Conservation (phyloP, 169 alveolate species). For the Plasmodium cynomolgi region DNA sequence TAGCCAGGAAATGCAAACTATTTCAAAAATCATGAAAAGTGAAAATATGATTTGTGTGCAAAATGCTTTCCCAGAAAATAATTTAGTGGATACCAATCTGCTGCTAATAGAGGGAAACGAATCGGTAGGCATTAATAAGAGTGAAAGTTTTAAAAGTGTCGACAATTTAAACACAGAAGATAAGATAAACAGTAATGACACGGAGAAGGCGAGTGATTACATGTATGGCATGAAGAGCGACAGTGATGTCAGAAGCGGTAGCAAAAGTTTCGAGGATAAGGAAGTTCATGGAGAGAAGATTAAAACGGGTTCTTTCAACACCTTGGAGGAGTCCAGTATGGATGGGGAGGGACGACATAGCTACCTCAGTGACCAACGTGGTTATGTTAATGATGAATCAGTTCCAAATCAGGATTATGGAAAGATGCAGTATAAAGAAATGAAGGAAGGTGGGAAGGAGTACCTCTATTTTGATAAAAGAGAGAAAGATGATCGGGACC, state of each 20-base stretch:
- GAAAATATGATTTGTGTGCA: not conserved
- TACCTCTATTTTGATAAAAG: conserved; percentile 3
- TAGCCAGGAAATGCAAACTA: not conserved
- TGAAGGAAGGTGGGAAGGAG: not conserved
- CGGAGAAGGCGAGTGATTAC: not conserved
- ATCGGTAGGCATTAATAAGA: not conserved
- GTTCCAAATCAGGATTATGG: not conserved
- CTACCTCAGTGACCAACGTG: not conserved
- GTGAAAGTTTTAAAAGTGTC: not conserved
- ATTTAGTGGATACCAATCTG: not conserved
- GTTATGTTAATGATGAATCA: not conserved
- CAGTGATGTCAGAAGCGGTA: not conserved
- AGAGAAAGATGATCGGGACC: not conserved
- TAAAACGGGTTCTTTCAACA: not conserved
- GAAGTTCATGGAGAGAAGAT: not conserved
- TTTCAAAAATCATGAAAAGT: not conserved
- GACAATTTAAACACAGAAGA: not conserved
- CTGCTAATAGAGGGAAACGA: not conserved
- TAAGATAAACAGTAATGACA: not conserved
- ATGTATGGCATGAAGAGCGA: not conserved
- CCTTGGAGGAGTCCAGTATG: not conserved
- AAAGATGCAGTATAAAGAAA: conserved; percentile 5
- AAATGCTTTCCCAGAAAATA: not conserved
- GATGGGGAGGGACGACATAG: not conserved
- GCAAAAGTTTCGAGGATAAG: not conserved